Evolutionary conservation across 2,329 filamentous ascomycete species (phyloP).

Genomic region (Cadophora luteo-olivacea): DNA sequence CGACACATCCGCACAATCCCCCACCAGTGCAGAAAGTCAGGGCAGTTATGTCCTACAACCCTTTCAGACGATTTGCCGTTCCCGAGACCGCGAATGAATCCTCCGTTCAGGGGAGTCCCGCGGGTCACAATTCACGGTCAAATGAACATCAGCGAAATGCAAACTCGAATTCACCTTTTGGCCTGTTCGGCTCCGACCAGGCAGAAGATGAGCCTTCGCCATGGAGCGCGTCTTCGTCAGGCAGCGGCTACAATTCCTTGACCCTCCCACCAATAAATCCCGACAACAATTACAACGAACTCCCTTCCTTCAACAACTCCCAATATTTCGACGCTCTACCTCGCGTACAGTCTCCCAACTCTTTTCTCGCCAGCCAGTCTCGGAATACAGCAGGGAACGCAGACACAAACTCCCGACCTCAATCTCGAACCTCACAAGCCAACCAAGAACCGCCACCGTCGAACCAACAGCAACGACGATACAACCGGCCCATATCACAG

Average conservation of each 20-base stretch:
- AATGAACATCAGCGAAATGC: not conserved
- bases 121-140: not conserved
- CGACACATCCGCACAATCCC: not conserved
- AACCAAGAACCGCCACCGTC: conserved; percentile 31
- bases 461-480: conserved; percentile 32
- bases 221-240: conserved; percentile 18
- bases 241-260: conserved; percentile 26
- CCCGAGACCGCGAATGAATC: conserved; percentile 5
- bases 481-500: conserved; percentile 18
- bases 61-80: not conserved
- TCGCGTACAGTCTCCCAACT: conserved; percentile 21
- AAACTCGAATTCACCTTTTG: conserved; percentile 11
- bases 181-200: not conserved
- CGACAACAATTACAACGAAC: conserved; percentile 22
- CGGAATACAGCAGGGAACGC: not conserved
- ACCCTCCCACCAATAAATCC: conserved; percentile 36
- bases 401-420: conserved; percentile 7
- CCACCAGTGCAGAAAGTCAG: not conserved
- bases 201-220: conserved; percentile 13
- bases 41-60: conserved; percentile 8
- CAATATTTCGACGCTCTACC: conserved; percentile 27
- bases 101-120: not conserved
- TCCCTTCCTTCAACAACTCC: conserved; percentile 24
- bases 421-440: conserved; percentile 6
- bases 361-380: conserved; percentile 15